phyloP scores from a whole-genome alignment of 179 eudicot species.

The Pouteria campechiana region DNA sequence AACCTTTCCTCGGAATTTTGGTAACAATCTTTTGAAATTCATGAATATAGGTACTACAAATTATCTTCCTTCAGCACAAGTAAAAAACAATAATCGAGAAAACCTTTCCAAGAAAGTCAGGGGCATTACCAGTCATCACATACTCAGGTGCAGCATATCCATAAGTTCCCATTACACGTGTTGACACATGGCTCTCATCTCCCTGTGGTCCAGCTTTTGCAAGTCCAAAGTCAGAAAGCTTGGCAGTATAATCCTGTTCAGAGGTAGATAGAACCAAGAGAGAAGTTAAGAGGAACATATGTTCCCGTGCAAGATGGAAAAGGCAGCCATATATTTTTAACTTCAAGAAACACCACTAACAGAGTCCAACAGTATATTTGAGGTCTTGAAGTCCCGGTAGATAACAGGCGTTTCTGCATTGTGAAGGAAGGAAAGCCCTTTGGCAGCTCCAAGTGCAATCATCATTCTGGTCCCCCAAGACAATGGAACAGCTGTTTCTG shows the following conservation, averaged over 20 bases:
- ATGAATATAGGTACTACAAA: no score
- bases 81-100: no score
- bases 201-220: slow-evolving; percentile 91
- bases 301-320: neutral
- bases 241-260: slow-evolving; percentile 60
- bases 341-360: slow-evolving; percentile 24
- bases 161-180: slow-evolving; percentile 84
- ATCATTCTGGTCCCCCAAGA: slow-evolving; percentile 75
- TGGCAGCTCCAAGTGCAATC: slow-evolving; percentile 86
- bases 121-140: slow-evolving; percentile 73
- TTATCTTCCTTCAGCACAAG: no score
- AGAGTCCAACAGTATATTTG: slow-evolving; percentile 66
- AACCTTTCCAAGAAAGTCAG: no score
- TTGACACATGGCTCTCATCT: slow-evolving; percentile 81
- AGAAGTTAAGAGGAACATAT: neutral
- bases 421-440: slow-evolving; percentile 84
- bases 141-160: slow-evolving; percentile 88
- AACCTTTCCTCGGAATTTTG: no score
- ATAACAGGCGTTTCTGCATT: slow-evolving; percentile 75
- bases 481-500: slow-evolving; percentile 61
- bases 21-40: no score
- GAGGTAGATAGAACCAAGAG: slow-evolving; percentile 1
- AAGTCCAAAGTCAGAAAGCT: slow-evolving; percentile 79
- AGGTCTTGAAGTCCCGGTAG: slow-evolving; percentile 74
- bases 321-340: neutral